Percentiles rank a stretch among this genome's conserved stretches.
Evolutionary conservation across 2,329 filamentous ascomycete species (phyloP).

Genomic region (Pochonia chlamydosporia): DNA sequence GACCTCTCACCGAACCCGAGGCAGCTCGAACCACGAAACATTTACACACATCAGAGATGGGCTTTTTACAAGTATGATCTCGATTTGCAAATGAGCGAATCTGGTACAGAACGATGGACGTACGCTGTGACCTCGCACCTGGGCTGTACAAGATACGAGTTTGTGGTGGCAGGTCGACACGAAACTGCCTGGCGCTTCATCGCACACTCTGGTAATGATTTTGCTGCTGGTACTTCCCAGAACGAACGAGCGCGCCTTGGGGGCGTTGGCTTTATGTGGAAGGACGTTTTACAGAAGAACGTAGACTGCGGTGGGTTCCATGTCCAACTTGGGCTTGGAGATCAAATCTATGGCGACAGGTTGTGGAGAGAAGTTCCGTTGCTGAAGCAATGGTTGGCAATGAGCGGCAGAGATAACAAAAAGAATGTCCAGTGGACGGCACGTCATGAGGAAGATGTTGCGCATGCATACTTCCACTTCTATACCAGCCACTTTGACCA

Average conservation of each 20-base stretch:
- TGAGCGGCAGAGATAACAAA: constrained; percentile 86
- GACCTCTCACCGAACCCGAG: constrained; percentile 91
- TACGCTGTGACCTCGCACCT: constrained; percentile 96
- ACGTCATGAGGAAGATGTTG: constrained; percentile 89
- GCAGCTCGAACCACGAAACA: constrained; percentile 75
- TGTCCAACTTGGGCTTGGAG: constrained; percentile 82
- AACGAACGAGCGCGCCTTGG: constrained; percentile 82
- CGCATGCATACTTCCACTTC: constrained; percentile 97
- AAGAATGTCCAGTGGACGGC: constrained; percentile 91
- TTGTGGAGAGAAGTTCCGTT: constrained; percentile 94
- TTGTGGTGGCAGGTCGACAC: constrained; percentile 82
- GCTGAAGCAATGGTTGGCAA: constrained; percentile 90
- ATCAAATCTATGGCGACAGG: constrained; percentile 92
- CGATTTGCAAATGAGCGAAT: constrained; percentile 83
- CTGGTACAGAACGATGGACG: constrained; percentile 80
- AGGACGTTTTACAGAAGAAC: constrained; percentile 96
- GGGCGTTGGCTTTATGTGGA: constrained; percentile 96
- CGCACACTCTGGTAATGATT: constrained; percentile 94
- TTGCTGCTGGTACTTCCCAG: constrained; percentile 78
- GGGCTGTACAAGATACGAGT: constrained; percentile 97
- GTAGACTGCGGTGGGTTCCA: constrained; percentile 95
- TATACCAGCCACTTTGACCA: constrained; percentile 99
- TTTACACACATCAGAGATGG: constrained; percentile 89
- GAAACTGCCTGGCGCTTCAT: constrained; percentile 96
- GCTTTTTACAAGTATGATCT: constrained; percentile 93